Conservation (phyloP, 2,329 filamentous ascomycete species). For the Anthostomella pinea region DNA sequence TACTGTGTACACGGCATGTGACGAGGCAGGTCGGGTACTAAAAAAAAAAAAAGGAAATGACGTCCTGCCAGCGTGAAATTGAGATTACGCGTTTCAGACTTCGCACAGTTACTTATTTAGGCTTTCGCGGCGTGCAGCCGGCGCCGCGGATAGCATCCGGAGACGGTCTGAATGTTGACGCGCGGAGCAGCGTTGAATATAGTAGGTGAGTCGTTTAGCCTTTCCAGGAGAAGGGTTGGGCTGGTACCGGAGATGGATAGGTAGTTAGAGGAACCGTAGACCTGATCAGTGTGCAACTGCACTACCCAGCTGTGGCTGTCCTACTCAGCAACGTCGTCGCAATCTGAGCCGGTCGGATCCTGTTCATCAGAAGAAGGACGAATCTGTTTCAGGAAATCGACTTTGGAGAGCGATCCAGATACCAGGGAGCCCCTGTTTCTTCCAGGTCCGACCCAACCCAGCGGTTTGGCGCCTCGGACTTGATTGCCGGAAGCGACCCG, state of each 20-base stretch:
- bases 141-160: constrained; percentile 28
- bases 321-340: no score
- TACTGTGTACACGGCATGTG: no score
- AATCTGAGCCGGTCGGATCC: no score
- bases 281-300: no score
- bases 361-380: constrained; percentile 14
- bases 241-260: no score
- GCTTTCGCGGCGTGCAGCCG: constrained; percentile 17
- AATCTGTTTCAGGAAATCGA: constrained; percentile 12
- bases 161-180: constrained; percentile 10
- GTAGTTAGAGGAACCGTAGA: no score
- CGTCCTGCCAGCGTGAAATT: constrained; percentile 13
- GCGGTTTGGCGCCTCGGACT: constrained; percentile 20
- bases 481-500: constrained; percentile 23
- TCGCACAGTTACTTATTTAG: constrained; percentile 7
- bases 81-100: constrained; percentile 2
- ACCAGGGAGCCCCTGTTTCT: constrained; percentile 18
- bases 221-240: constrained; percentile 1
- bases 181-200: constrained; percentile 1
- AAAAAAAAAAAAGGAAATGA: constrained; percentile 1
- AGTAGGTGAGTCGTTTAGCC: not conserved
- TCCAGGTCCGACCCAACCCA: constrained; percentile 12
- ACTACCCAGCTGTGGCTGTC: no score
- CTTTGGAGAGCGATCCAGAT: constrained; percentile 19
- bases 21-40: no score